Conservation (phyloP, 2,329 filamentous ascomycete species). For the Juglanconis oblonga region DNA sequence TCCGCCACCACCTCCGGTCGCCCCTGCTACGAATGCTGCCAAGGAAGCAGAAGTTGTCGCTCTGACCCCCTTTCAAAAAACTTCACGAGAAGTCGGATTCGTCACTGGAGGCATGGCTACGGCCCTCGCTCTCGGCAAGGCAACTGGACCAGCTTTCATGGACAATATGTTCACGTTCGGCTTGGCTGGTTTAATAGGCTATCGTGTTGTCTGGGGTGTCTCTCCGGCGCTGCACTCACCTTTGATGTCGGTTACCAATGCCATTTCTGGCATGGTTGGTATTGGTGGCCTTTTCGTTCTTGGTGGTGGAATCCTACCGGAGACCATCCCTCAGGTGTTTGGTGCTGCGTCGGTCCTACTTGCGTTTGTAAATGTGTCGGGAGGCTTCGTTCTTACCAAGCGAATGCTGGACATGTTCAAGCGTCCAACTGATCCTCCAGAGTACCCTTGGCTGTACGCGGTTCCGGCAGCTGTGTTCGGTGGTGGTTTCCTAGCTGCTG, state of each 20-base stretch:
- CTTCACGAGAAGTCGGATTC: slow-evolving; percentile 68
- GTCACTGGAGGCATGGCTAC: slow-evolving; percentile 77
- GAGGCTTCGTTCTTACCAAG: slow-evolving; percentile 89
- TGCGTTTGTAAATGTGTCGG: slow-evolving; percentile 84
- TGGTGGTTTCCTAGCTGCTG: slow-evolving; percentile 76
- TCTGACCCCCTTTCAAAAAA: slow-evolving; percentile 79
- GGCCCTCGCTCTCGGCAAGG: slow-evolving; percentile 72
- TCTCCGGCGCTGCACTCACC: slow-evolving; percentile 80
- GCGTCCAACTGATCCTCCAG: slow-evolving; percentile 79
- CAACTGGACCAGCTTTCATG: slow-evolving; percentile 84
- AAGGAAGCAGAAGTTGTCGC: slow-evolving; percentile 60
- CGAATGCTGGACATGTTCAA: slow-evolving; percentile 93
- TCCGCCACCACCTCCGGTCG: slow-evolving; percentile 52
- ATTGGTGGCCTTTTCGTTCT: slow-evolving; percentile 86
- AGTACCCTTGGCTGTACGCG: slow-evolving; percentile 85
- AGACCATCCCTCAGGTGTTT: slow-evolving; percentile 74
- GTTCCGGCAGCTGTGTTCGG: slow-evolving; percentile 75
- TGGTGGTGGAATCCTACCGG: slow-evolving; percentile 74
- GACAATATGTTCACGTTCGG: slow-evolving; percentile 81
- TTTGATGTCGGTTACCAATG: slow-evolving; percentile 90
- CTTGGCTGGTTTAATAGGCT: slow-evolving; percentile 80
- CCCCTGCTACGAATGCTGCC: slow-evolving; percentile 49
- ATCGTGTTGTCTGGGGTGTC: slow-evolving; percentile 86
- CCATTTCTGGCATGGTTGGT: slow-evolving; percentile 87
- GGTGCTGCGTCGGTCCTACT: slow-evolving; percentile 78